A percentile compares a stretch with the other conserved stretches of the same genome.
These are phyloP conservation scores for Hibiscus tridactylites DNA, from an alignment of 345 rosid species.

Conservation along the genomic window DNA sequence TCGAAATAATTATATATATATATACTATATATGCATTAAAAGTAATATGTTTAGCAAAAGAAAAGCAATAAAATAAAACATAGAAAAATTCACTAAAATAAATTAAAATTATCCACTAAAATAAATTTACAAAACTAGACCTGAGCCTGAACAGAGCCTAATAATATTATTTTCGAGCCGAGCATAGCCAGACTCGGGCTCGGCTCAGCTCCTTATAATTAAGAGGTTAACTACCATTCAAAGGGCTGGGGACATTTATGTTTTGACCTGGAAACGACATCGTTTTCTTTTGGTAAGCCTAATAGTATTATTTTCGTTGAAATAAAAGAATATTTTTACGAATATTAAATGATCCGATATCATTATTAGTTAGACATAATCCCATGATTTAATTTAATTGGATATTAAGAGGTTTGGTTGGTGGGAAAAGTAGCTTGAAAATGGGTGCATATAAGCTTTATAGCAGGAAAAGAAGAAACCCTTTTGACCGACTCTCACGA, in stretches of 20 bases:
- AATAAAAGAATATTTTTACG: neutral
- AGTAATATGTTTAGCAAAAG: too few species aligned
- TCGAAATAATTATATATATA: too few species aligned
- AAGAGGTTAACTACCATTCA: constrained; percentile 14
- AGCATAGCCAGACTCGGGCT: too few species aligned
- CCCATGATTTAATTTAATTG: neutral
- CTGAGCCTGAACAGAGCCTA: too few species aligned
- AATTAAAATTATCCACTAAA: too few species aligned
- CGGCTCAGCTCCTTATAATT: too few species aligned
- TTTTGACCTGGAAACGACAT: neutral
- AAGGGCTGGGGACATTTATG: neutral
- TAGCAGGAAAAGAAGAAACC: constrained; percentile 23
- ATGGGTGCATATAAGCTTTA: constrained; percentile 22
- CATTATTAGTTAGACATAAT: neutral
- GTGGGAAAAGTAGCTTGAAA: constrained; percentile 21
- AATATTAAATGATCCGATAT: neutral
- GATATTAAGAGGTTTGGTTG: neutral
- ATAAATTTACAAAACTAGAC: too few species aligned
- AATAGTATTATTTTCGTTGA: too few species aligned
- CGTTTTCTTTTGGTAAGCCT: neutral
- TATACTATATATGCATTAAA: too few species aligned
- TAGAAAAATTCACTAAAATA: too few species aligned
- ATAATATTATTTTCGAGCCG: too few species aligned
- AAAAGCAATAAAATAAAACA: too few species aligned
- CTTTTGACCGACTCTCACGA: constrained; percentile 27